Base-by-base conservation (phyloP, 805 yeast genomes). In the Candida khao-thaluensis region DNA sequence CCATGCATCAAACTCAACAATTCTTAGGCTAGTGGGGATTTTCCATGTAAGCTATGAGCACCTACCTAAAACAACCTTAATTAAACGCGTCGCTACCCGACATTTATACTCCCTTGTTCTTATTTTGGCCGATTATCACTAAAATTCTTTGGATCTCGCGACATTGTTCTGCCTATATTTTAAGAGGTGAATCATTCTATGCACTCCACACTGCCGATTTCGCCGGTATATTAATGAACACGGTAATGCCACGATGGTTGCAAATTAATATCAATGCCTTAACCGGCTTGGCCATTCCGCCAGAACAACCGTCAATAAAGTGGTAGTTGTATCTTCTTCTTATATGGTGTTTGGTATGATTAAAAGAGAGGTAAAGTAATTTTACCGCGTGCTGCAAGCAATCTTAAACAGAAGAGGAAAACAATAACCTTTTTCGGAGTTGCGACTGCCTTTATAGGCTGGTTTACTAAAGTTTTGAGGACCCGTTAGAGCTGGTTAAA, bases 41-140 rank as follows among this genome's bases (percentile, higher is more conserved):
- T 31, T 5, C n/a, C 7, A n/a, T n/a, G n/a, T n/a, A n/a, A n/a
- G 26, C 27, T 31, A 31, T 31, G 35, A 31, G 35, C 32, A 29
- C 32, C 23, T 17, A 28, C 23, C 32, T 17, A n/a, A 5, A 27
- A 17, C 20, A 29, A 29, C 23, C 26, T 31, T 31, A 22, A 22
- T 22, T 21, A 10, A 31, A 31, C 35, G 35, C 35, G 35, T 31
- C 14, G 12, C 25, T 31, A 9, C 11, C 7, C 35, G 35, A 31
- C 35, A 31, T 31, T 21, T 12, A 7, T 26, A 31, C 35, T 17
- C 26, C 26, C 35, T 18, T 25, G 8, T 25, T 25, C 15, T 7
- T 25, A 20, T 20, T 20, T 20, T 23, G 8, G 26, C 26, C 11
- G 26, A 23, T 7, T 7, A 23, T 5, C 5, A 23, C 11, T 27